Base-by-base conservation (phyloP, 176 grass and related monocot genomes). In the Bolboschoenus planiculmis region DNA sequence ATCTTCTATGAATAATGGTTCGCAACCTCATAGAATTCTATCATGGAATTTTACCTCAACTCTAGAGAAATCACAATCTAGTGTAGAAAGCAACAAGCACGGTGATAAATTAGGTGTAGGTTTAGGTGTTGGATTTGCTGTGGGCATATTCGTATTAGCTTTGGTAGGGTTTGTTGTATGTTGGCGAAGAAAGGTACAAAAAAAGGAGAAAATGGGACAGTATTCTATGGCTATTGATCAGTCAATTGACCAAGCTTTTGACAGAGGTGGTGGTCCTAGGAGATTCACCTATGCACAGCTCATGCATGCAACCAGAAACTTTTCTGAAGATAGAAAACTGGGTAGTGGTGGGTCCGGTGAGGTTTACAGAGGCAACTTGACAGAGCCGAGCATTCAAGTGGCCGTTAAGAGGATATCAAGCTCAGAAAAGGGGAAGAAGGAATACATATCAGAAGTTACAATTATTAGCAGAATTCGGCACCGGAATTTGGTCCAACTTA, bases 391-490 rank as follows among this genome's bases (percentile, higher is more conserved):
- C 4, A 36, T 62, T 46, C 27, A 74, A 24, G 83, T 89, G 8
- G 87, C 87, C 21, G 81, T 89, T 35, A 89, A 89, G 23, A 81
- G 26, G 78, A 82, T 89, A 65, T 88, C 86, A 10, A 56, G 74
- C 3, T 84, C 86, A 29, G 82, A 87, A 47, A 81, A 68, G 56
- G 86, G 86, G 13, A 75, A 60, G 20, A 87, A 86, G 62, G 85
- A 86, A 62, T 86, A 86, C 46, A 56, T 72, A 18, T 86, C 80
- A 1, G 91, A 93, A 80, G 66, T 90, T 35, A 93, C 61, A 39
- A 88, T 90, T 63, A 93, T 93, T 46, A 88, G 79, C 68, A 67
- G 85, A 48, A 58, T 88, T 4, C 56, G 91, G 84, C 91, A 93
- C 35, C 75, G 91, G 0, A 88, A 93, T 44, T 87, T 88, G 10